Evolutionary conservation across 1,284 basidiomycete species (phyloP), one percentile per base, ranked within the genome.

Genomic region (Coniophora puteana): DNA sequence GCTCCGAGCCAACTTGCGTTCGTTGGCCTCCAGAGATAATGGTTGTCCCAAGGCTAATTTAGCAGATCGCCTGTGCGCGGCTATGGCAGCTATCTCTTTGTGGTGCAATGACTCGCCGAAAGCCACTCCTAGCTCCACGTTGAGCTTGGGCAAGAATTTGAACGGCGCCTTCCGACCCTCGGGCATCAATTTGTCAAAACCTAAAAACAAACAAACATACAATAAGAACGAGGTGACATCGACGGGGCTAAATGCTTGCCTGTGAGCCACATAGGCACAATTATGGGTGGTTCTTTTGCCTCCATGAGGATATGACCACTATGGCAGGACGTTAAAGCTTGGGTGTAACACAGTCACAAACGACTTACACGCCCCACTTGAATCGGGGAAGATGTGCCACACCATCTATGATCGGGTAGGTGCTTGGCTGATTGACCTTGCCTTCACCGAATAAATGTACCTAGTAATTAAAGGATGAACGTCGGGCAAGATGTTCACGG

Each of bases 361-460:
- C 44, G 20, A 86, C 89, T 61, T 60, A 92, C 83, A 97, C 72
- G 43, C 95, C 96, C 96, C 95, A 99, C 69, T 96, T 96, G 67
- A 99, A 98, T 33, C 90, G 72, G 5, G 84, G 72, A 46, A 98
- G 61, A 30, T 71, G 66, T 8, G 72, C 65, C 13, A 65, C 52
- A 2, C 58, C 61, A 31, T 60, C 53, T 28, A 66, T 63, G 33
- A 54, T 60, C 22, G 57, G 68, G 55, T 86, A 81, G 8, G 72
- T 65, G 17, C 71, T 57, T 20, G 81, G 73, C 58, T 93, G 93
- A 56, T 92, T 89, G 33, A 98, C 82, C 51, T 87, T 89, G 17
- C 95, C 94, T 63, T 99, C 96, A 0, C 92, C 83, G 52, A 94
- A 99, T 30, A 99, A 73, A 58, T 99, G 95, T 10, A 97, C 72